Evolutionary conservation across 305 asterid genomes (phyloP), one percentile per base, ranked within the genome.

Genomic region (Vinca major): DNA sequence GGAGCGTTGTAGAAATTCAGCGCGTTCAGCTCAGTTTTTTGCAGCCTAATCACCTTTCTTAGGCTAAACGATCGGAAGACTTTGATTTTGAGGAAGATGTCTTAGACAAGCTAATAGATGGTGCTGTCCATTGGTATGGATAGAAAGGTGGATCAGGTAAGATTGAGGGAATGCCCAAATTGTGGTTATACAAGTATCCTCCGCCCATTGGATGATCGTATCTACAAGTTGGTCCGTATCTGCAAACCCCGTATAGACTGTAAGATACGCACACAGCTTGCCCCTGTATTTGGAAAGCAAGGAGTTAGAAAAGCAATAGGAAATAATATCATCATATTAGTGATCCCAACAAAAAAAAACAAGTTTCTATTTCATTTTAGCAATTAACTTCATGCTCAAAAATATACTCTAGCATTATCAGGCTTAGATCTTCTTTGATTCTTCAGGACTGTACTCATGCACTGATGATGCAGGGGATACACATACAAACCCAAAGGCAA

Each of bases 161-260:
- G 44, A 64, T 26, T 64, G 87, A 76, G 57, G 88, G 86, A 54
- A 67, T 63, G 50, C 69, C 65, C 66, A 77, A 11, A 64, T 75
- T 66, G 36, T 85, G 79, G 11, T 72, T 81, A 45, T 84, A 84
- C 1, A 82, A 52, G 67, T 82, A 83, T 26, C 33, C 33, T 54
- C 86, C 88, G 3, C 77, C 82, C 86, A 83, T 43, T 11, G 92
- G 92, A 69, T 86, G 92, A 69, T 86, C 92, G 51, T 68, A 86
- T 71, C 68, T 80, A 77, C 92, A 84, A 5, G 89, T 73, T 5
- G 89, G 89, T 4, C 92, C 92, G 26, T 73, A 86, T 74, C 77
- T 84, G 92, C 92, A 86, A 50, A 86, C 71, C 20, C 92, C 88
- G 17, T 84, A 79, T 14, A 73, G 78, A 71, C 70, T 75, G 77